Percentiles rank a stretch among this genome's conserved stretches.
phyloP scores from a whole-genome alignment of 805 yeast genomes.

The Cyberlindnera mrakii region DNA sequence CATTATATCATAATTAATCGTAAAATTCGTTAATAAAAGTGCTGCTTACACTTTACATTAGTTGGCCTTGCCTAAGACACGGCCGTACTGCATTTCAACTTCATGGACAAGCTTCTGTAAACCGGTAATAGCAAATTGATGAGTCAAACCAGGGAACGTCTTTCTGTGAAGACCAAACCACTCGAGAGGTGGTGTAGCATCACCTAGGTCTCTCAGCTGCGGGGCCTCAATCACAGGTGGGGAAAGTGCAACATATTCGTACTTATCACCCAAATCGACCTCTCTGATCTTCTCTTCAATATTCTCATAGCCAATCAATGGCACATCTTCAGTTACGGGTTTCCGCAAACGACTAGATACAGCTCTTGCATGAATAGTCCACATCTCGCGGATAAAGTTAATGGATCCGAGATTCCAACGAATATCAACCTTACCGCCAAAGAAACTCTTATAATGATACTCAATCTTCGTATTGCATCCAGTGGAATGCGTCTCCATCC shows the following conservation, averaged over 20 bases:
- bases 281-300: constrained; percentile 39
- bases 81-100: constrained; percentile 44
- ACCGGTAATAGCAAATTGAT: constrained; percentile 67
- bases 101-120: constrained; percentile 70
- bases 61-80: constrained; percentile 31
- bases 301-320: constrained; percentile 27
- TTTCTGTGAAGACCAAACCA: constrained; percentile 95
- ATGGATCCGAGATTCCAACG: constrained; percentile 93
- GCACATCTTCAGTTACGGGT: constrained; percentile 10
- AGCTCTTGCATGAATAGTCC: constrained; percentile 77
- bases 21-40: constrained; percentile 2
- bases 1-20: background rate
- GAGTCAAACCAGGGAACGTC: constrained; percentile 80
- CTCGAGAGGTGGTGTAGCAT: constrained; percentile 96
- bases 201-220: constrained; percentile 83
- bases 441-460: constrained; percentile 61
- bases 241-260: constrained; percentile 54
- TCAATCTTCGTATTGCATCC: constrained; percentile 49
- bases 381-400: constrained; percentile 87
- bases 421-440: constrained; percentile 87
- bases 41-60: background rate
- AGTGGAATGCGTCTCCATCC: constrained; percentile 71
- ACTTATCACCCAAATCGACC: constrained; percentile 42
- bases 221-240: constrained; percentile 88
- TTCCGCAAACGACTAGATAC: constrained; percentile 53